Evolutionary conservation across 495 filamentous ascomycete species (phyloP), one percentile per base, ranked within the genome.

Genomic region (Parmelia sp.): DNA sequence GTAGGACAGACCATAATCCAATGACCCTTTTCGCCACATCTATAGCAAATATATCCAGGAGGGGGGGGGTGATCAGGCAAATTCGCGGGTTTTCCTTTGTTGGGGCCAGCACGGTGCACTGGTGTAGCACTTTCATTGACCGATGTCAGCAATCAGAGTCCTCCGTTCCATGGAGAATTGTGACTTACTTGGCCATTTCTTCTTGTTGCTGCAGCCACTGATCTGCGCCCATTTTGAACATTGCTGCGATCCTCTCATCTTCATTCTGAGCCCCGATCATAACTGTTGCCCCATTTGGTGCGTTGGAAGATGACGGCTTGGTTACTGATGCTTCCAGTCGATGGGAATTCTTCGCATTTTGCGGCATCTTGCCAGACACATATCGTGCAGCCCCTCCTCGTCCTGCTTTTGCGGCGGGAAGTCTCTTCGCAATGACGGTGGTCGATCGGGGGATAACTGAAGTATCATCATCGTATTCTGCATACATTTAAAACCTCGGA

Each of bases 1-100:
- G 94, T 99, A 23, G 94, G 94, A 67, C 94, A 98, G 15, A 86
- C 84, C 76, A 97, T 91, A 61, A 99, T 99, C 92, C 93, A 97
- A 74, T 99, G 94, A 29, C 95, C 94, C 78, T 97, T 98, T 75
- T 97, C 89, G 63, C 91, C 88, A 75, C 94, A 99, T n/a, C 94
- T 89, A 70, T 97, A 96, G 76, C 94, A 99, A 63, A 96, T 84
- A 73, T 99, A 99, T 39, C 92, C 92, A 31, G 88, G 86, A 8
- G 94, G 92, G 21, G 93, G 92, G 14, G 90, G 89, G 70, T 95
- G 91, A 66, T 93, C 90, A 23, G 94, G 95, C 29, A 91, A 84
- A 71, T 91, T 91, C 55, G 85, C 78, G 45, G 86, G 85, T 67
- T 85, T 86, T 45, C 80, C 80, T 71, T 79, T 77, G n/a, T 75